phyloP scores from a whole-genome alignment of 2,329 filamentous ascomycete species.

The Magnaporthiopsis incrustans region DNA sequence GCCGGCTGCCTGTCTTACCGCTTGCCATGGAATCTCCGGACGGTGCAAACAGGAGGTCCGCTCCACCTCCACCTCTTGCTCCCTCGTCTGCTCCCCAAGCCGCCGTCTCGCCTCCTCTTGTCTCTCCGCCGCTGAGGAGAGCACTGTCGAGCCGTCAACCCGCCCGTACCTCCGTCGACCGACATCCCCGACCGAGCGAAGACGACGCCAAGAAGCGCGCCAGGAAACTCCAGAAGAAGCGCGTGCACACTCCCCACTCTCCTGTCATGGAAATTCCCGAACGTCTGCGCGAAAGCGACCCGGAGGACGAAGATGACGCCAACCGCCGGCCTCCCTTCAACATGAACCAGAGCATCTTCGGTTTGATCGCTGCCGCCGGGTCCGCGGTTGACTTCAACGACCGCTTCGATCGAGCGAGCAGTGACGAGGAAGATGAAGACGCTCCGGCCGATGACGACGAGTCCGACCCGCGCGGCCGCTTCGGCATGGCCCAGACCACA shows the following conservation, averaged over 20 bases:
- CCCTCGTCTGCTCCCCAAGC: not conserved
- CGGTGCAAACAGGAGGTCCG: not conserved
- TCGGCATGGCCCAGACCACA: constrained; percentile 29
- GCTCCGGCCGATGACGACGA: constrained; percentile 13
- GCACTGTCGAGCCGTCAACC: not conserved
- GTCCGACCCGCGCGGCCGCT: constrained; percentile 7
- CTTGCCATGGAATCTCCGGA: not conserved
- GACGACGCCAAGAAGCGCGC: constrained; percentile 30
- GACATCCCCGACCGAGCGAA: constrained; percentile 14
- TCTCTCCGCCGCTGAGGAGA: constrained; percentile 2
- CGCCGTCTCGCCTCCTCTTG: constrained; percentile 1
- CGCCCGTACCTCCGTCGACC: not conserved
- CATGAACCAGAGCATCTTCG: constrained; percentile 93
- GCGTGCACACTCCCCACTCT: constrained; percentile 28
- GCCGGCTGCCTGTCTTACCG: not conserved
- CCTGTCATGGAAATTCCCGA: constrained; percentile 45
- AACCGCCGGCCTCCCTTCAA: constrained; percentile 45
- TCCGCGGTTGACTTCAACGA: constrained; percentile 75
- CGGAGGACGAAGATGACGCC: constrained; percentile 41
- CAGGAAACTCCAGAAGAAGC: constrained; percentile 37
- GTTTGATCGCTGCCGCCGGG: constrained; percentile 81
- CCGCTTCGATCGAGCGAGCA: constrained; percentile 70
- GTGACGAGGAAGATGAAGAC: constrained; percentile 61
- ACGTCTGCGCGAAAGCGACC: constrained; percentile 39
- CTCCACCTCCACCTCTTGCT: not conserved